phyloP scores from a whole-genome alignment of 345 rosid species.

The rapeseed (Brassica napus) region Da-Ae NC_063437.1:13481001-13481500 shows the following conservation, averaged over 20 bases:
- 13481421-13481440: too few species aligned
- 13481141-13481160: not conserved
- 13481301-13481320: not conserved
- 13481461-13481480: too few species aligned
- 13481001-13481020: not conserved
- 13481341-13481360: not conserved
- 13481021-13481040: not conserved
- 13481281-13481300: not conserved
- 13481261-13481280: not conserved
- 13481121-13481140: not conserved
- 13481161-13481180: not conserved
- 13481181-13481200: constrained; percentile 4
- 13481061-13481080: not conserved
- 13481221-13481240: not conserved
- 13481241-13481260: not conserved
- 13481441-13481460: too few species aligned
- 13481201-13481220: not conserved
- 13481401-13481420: too few species aligned
- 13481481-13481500: too few species aligned
- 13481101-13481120: not conserved
- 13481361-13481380: not conserved
- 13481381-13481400: too few species aligned
- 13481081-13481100: not conserved
- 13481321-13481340: constrained; percentile 3
- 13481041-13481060: not conserved